Evolutionary conservation across 139 green algal genomes (phyloP), one percentile per base, ranked within the genome.

Genomic region (Ettlia oleoabundans): DNA sequence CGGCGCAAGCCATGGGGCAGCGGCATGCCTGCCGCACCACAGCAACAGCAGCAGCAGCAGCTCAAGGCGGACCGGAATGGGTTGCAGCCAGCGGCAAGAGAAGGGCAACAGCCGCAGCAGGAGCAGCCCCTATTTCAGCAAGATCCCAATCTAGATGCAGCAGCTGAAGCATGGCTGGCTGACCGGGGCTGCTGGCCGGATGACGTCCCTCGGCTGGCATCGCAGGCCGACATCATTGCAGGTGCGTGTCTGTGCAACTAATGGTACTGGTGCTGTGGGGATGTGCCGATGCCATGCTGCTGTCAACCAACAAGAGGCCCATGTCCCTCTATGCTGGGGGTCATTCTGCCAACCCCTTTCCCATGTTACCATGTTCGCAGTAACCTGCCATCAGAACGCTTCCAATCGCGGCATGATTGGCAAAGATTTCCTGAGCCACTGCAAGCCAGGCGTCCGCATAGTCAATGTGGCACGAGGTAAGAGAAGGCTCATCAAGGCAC

Each of bases 381-480:
- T 94, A 47, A 88, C 88, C 0, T 92, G 87, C 64, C 84, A 76
- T n/a, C 80, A 86, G 37, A 87, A 82, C 24, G 68, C 68, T 8
- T 41, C 28, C 9, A 94, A 82, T 32, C 40, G 55, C 1, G 84
- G 87, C 51, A 86, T 94, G 78, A 75, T 94, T 7, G 64, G 86
- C 43, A 13, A n/a, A 26, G 52, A 68, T 1, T 89, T 94, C 67
- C 61, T 94, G 35, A 33, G 37, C 2, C 28, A 51, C 37, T 89
- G 87, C 85, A 90, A 89, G 71, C 84, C 43, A 13, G 88, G 85
- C 1, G 85, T 92, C 2, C 72, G 69, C 19, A 87, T 94, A 18
- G 82, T 95, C 2, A 95, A 95, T 75, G 81, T 95, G 35, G 87
- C 88, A 1, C 55, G 88, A 53, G 87, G 86, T 90, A 22, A 24